phyloP scores from a whole-genome alignment of 371 early-diverging fungal species.

The Sporodiniella umbellata region DNA sequence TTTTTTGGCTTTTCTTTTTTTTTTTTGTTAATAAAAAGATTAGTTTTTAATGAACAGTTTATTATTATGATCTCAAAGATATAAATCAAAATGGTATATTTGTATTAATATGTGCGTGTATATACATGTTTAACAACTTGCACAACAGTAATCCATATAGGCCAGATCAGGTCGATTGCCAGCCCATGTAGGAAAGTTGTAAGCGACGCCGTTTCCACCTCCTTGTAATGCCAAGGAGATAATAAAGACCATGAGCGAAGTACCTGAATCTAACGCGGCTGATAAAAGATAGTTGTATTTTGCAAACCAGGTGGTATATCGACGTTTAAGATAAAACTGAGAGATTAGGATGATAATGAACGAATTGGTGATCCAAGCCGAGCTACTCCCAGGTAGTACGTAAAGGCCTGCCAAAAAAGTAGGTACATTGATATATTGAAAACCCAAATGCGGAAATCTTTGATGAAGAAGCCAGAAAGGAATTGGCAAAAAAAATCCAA shows the following conservation, averaged over 20 bases:
- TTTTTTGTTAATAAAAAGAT: no score
- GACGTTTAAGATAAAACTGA: conserved; percentile 43
- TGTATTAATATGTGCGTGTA: neutral
- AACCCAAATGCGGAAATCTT: conserved; percentile 33
- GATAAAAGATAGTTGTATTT: conserved; percentile 55
- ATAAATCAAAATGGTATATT: neutral
- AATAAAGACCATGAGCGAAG: conserved; percentile 50
- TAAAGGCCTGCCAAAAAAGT: conserved; percentile 43
- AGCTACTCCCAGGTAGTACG: conserved; percentile 37
- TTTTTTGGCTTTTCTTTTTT: neutral
- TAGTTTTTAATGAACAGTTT: neutral
- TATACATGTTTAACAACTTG: neutral
- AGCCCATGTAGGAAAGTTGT: conserved; percentile 51
- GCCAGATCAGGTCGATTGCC: conserved; percentile 29
- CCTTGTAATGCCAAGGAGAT: conserved; percentile 49
- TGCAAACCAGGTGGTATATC: conserved; percentile 45
- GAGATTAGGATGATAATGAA: conserved; percentile 36
- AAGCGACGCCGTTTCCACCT: conserved; percentile 35
- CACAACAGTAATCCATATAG: neutral
- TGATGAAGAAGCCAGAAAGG: conserved; percentile 31
- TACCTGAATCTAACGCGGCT: conserved; percentile 57
- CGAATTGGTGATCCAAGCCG: conserved; percentile 39
- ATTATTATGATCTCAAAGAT: neutral
- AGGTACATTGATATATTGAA: conserved; percentile 41
- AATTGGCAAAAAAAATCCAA: conserved; percentile 28